Base-by-base conservation (phyloP, 352 stramenopile species). In the Globisporangium acanthophoron region DNA sequence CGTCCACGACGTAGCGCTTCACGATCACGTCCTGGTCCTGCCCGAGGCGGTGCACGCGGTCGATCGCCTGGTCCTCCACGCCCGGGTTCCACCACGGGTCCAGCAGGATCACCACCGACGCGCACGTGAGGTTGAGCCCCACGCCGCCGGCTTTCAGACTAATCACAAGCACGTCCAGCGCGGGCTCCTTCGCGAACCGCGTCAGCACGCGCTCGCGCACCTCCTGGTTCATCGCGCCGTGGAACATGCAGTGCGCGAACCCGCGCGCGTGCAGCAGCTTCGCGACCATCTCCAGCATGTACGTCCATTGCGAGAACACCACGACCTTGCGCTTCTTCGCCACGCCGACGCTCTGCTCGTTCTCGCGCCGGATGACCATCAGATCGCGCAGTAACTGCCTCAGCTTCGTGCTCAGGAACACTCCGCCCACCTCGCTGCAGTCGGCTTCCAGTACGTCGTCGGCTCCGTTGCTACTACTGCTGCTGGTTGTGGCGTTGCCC, bases 41-140 rank as follows among this genome's bases (percentile, higher is more conserved):
- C 1, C 90, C 91, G 6, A 97, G 69, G 2, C 91, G 87, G 52
- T 97, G 90, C 37, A 96, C 87, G 44, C 91, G 82, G 73, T 98
- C 92, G 48, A 98, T 92, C 0, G 96, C 96, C 67, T 99, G 96
- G 33, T 95, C 79, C 58, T 98, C 93, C 15, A 97, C 78, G 46
- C 85, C 85, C 16, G 86, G 78, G 67, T 98, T 98, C 94, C 92
- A 98, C 91, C 92, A 98, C 56, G 91, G 88, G 56, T 97, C 91
- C 24, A 96, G 69, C 39, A 97, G 69, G 43, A 97, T 90, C 39
- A 97, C 88, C 5, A 95, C 77, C 1, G 83, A 96, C 27, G 89
- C 91, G 33, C 84, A 82, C 50, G 85, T 96, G 48, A 97, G 73
- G 55, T 97, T 97, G n/a, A 97, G 76, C 1, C 90, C 90, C 24